These are phyloP conservation scores for Fraxinus cuspidata DNA, from an alignment of 257 asterid species.

Conservation along the genomic window DNA sequence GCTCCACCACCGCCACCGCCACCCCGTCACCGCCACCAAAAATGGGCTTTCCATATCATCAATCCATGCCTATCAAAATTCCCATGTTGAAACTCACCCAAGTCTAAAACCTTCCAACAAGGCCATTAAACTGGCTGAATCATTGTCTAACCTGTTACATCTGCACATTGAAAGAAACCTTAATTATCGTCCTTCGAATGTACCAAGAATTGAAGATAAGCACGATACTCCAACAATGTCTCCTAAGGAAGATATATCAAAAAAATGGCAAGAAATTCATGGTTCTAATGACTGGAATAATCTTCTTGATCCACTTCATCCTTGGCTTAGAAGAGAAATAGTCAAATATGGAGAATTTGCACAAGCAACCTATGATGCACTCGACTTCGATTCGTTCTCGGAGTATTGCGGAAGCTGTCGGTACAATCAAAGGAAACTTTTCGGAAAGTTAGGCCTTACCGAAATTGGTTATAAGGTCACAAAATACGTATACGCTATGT, in stretches of 20 bases:
- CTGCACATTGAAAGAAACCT: conserved; percentile 46
- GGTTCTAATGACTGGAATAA: conserved; percentile 61
- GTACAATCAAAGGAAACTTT: conserved; percentile 48
- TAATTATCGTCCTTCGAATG: conserved; percentile 18
- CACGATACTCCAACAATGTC: conserved; percentile 50
- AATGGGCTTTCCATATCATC: conserved; percentile 3
- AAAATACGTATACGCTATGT: conserved; percentile 66
- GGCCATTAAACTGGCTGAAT: conserved; percentile 47
- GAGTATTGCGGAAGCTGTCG: conserved; percentile 75
- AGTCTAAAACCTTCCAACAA: conserved; percentile 34
- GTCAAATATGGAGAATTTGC: conserved; percentile 79
- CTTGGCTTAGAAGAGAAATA: conserved; percentile 62
- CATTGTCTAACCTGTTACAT: conserved; percentile 47
- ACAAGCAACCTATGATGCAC: conserved; percentile 76
- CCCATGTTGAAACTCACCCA: conserved; percentile 19
- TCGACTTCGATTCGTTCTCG: conserved; percentile 59
- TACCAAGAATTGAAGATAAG: conserved; percentile 36
- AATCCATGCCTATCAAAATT: conserved; percentile 26
- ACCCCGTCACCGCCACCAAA: conserved; percentile 10
- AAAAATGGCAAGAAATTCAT: conserved; percentile 58
- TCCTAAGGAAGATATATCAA: conserved; percentile 60
- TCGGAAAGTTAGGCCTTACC: conserved; percentile 47
- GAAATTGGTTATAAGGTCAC: conserved; percentile 50
- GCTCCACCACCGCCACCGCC: conserved; percentile 21
- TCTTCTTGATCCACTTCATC: conserved; percentile 70